These are phyloP conservation scores for Lachnellula subtilissima DNA, from an alignment of 2,329 filamentous ascomycete genomes.

Conservation along the genomic window DNA sequence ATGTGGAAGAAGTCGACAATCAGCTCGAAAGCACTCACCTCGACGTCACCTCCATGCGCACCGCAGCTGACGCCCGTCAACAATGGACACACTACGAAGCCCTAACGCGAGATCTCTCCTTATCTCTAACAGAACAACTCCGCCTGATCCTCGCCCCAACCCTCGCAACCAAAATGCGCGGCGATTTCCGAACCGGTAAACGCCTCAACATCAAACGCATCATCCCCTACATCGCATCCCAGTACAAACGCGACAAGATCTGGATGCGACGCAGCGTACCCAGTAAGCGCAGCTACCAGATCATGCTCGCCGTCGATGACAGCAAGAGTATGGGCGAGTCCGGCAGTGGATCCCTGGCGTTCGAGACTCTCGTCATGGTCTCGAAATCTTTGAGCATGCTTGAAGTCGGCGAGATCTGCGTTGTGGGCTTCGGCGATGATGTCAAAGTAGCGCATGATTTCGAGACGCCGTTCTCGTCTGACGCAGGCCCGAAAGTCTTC, in stretches of 20 bases:
- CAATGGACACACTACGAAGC: constrained; percentile 84
- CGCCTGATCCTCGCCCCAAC: constrained; percentile 93
- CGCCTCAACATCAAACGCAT: constrained; percentile 99
- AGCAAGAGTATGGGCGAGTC: constrained; percentile 87
- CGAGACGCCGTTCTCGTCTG: constrained; percentile 71
- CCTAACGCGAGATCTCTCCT: constrained; percentile 77
- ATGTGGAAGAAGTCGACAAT: constrained; percentile 37
- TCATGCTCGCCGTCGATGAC: constrained; percentile 95
- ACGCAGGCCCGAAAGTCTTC: constrained; percentile 78
- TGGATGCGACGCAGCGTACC: constrained; percentile 95
- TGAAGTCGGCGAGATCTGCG: constrained; percentile 88
- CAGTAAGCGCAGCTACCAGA: constrained; percentile 92
- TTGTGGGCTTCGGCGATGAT: constrained; percentile 81
- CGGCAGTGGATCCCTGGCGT: constrained; percentile 71
- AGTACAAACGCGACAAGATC: constrained; percentile 99
- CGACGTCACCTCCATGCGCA: constrained; percentile 28
- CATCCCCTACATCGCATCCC: constrained; percentile 97
- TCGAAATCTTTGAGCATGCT: constrained; percentile 84
- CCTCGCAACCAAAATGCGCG: constrained; percentile 90
- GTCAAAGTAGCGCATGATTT: constrained; percentile 85
- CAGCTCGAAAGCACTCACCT: constrained; percentile 73
- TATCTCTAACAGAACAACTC: constrained; percentile 88
- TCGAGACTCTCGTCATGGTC: constrained; percentile 91
- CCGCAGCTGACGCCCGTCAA: constrained; percentile 56
- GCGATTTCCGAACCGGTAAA: constrained; percentile 95